A percentile compares a stretch with the other conserved stretches of the same genome.
phyloP scores from a whole-genome alignment of 768 basidiomycete genomes.

The Clitopilus hobsonii region DNA sequence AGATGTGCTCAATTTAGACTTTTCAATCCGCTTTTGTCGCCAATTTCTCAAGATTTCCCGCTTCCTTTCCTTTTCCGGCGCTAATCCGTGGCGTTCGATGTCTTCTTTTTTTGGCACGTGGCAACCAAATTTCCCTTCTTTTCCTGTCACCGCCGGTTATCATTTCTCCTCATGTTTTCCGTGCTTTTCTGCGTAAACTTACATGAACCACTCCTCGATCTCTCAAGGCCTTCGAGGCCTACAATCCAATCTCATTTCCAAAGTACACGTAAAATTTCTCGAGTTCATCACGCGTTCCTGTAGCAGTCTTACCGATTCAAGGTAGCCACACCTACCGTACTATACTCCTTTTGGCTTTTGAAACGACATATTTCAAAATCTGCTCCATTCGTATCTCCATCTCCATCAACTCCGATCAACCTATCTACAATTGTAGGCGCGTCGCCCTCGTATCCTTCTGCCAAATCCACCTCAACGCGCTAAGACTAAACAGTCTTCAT shows the following conservation, averaged over 20 bases:
- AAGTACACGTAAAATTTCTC: background rate
- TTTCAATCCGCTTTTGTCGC: slow-evolving; percentile 9
- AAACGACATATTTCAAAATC: slow-evolving; percentile 1
- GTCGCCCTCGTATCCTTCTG: background rate
- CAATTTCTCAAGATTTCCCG: slow-evolving; percentile 5
- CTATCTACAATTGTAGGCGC: background rate
- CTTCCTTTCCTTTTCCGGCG: slow-evolving; percentile 3
- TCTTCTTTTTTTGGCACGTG: slow-evolving; percentile 7
- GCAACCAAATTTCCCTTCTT: background rate
- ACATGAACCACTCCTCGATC: background rate
- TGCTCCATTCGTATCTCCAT: slow-evolving; percentile 1
- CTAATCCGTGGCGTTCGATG: slow-evolving; percentile 14
- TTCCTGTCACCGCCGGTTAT: background rate
- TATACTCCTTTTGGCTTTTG: background rate
- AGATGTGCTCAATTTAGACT: slow-evolving; percentile 12
- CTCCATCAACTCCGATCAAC: slow-evolving; percentile 1
- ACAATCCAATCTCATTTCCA: background rate
- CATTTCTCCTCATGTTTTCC: background rate
- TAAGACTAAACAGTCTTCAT: background rate
- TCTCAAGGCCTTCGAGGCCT: background rate
- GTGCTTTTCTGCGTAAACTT: background rate
- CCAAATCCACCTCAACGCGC: background rate
- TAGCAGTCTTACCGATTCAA: slow-evolving; percentile 1
- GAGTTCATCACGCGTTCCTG: background rate
- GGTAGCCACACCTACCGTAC: background rate